A percentile compares a stretch with the other conserved stretches of the same genome.
phyloP scores from a whole-genome alignment of 768 basidiomycete genomes.

The Polyporus arcularius region DNA sequence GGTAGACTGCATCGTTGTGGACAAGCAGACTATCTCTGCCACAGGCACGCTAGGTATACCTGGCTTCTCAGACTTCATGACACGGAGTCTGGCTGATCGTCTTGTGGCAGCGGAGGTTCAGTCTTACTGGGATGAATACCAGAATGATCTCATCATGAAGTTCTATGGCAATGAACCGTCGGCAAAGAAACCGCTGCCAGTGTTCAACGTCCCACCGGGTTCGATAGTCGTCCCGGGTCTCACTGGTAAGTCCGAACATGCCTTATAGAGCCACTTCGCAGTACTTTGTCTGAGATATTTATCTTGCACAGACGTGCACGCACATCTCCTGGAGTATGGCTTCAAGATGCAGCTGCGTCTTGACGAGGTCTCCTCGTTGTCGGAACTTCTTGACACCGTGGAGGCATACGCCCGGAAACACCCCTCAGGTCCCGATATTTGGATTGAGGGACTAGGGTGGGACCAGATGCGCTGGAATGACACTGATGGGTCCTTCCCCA shows the following conservation, averaged over 20 bases:
- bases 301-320: slow-evolving; percentile 65
- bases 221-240: slow-evolving; percentile 72
- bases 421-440: slow-evolving; percentile 55
- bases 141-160: slow-evolving; percentile 26
- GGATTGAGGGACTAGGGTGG: slow-evolving; percentile 92
- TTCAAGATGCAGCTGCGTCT: slow-evolving; percentile 68
- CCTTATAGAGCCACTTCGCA: neutral
- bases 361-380: slow-evolving; percentile 53
- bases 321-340: slow-evolving; percentile 76
- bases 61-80: slow-evolving; percentile 14
- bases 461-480: slow-evolving; percentile 82
- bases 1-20: slow-evolving; percentile 65
- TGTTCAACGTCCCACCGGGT: slow-evolving; percentile 26
- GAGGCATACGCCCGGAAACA: slow-evolving; percentile 58
- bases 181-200: slow-evolving; percentile 28
- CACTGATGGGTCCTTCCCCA: slow-evolving; percentile 58
- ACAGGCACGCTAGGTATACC: slow-evolving; percentile 49
- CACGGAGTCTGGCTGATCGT: neutral
- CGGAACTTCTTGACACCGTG: slow-evolving; percentile 66
- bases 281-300: no score
- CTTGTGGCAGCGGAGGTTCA: slow-evolving; percentile 20
- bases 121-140: slow-evolving; percentile 28
- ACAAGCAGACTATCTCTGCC: slow-evolving; percentile 46
- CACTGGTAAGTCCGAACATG: slow-evolving; percentile 45
- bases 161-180: slow-evolving; percentile 30